These are phyloP conservation scores for Saccharomycodes ludwigii DNA, from an alignment of 805 yeast genomes.

Conservation along the genomic window DNA sequence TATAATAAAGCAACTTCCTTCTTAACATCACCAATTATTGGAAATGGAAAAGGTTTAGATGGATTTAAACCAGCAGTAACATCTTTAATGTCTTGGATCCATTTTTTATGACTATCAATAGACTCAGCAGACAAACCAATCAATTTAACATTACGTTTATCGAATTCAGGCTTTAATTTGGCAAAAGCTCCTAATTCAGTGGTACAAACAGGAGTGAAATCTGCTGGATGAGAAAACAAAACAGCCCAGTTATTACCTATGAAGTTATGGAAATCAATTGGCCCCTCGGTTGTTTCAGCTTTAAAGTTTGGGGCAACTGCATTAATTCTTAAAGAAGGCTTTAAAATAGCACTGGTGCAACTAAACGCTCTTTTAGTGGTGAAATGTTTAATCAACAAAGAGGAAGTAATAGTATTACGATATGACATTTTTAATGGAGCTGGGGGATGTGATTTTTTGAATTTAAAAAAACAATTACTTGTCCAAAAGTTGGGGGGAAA, in stretches of 20 bases:
- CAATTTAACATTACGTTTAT: conserved; percentile 73
- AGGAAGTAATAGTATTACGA: no score
- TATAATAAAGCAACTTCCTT: conserved; percentile 75
- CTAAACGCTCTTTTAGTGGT: no score
- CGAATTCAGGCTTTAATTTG: conserved; percentile 76
- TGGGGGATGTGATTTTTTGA: no score
- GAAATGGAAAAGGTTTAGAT: conserved; percentile 72
- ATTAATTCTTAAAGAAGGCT: conserved; percentile 74
- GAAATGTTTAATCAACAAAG: no score
- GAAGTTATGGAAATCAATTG: conserved; percentile 77
- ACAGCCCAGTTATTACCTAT: conserved; percentile 81
- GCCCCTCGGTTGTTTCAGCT: conserved; percentile 74
- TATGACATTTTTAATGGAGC: no score
- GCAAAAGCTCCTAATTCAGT: conserved; percentile 94
- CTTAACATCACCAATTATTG: conserved; percentile 79
- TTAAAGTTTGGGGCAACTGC: conserved; percentile 79
- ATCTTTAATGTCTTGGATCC: conserved; percentile 90
- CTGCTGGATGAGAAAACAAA: conserved; percentile 90
- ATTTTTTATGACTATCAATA: conserved; percentile 63
- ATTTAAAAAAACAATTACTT: no score
- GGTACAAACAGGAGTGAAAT: conserved; percentile 94
- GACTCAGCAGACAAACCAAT: conserved; percentile 85
- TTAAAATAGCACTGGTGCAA: no score
- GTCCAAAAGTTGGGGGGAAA: no score
- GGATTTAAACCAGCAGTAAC: no score